These are phyloP conservation scores for Albatrellus ellisii DNA, from an alignment of 768 basidiomycete genomes.

Conservation along the genomic window DNA sequence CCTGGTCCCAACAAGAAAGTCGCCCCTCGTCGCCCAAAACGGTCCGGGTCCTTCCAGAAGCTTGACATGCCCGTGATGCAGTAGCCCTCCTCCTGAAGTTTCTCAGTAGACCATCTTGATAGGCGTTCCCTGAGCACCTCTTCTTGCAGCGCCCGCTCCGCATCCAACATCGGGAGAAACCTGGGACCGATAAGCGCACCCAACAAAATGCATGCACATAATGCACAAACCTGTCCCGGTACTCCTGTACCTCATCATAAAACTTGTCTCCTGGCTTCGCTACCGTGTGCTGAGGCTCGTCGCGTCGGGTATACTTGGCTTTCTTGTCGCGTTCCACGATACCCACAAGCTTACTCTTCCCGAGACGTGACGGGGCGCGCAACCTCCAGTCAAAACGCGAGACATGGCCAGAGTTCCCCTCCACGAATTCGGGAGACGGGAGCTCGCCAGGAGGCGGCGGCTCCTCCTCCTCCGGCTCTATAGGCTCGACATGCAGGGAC, in stretches of 20 bases:
- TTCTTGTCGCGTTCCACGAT: conserved; percentile 10
- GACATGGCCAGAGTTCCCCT: too few relatives aligned
- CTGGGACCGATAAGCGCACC: conserved; percentile 16
- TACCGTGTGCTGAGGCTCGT: conserved; percentile 22
- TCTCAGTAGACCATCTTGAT: conserved; percentile 47
- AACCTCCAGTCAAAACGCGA: conserved; percentile 50
- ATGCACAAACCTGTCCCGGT: conserved; percentile 36
- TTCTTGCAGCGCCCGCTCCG: conserved; percentile 56
- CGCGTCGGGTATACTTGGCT: conserved; percentile 27
- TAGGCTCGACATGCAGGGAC: conserved; percentile 2
- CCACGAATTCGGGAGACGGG: background rate
- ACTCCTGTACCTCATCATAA: conserved; percentile 37
- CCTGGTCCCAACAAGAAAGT: conserved; percentile 56
- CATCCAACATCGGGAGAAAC: conserved; percentile 32
- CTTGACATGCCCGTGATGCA: conserved; percentile 50
- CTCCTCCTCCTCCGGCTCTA: background rate
- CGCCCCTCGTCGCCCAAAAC: conserved; percentile 54
- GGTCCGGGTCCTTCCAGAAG: conserved; percentile 54
- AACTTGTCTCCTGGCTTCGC: conserved; percentile 27
- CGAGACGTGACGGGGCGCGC: conserved; percentile 37
- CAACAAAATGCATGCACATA: background rate
- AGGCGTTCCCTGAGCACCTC: conserved; percentile 48
- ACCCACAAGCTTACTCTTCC: conserved; percentile 9
- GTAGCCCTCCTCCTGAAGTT: conserved; percentile 59
- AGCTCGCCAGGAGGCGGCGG: background rate